Evolutionary conservation across 352 stramenopile species (phyloP), one percentile per base, ranked within the genome.

Genomic region (Peronospora belbahrii): DNA sequence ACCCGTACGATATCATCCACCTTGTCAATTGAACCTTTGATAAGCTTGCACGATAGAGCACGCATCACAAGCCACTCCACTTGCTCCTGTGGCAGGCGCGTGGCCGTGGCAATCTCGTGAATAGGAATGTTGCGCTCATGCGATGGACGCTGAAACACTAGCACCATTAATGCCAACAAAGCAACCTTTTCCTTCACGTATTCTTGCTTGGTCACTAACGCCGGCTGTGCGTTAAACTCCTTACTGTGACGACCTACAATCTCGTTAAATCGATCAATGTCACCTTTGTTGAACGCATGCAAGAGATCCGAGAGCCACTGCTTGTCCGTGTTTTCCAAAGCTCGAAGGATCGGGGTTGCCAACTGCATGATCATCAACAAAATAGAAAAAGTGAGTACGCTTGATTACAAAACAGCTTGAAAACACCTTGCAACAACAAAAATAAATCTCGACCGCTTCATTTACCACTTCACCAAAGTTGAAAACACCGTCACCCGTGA

Each of bases 21-120:
- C 61, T 98, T 77, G 48, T 96, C 85, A 44, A 97, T 95, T 1
- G 74, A 75, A 23, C 87, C 90, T 62, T 97, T 95, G 53, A 99
- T 95, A n/a, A 99, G 73, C 20, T 92, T 84, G 56, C 97, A 84
- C 19, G 85, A 96, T 34, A 99, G 80, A 22, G 95, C 96, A 15
- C 95, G 79, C 96, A 99, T 99, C 33, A 98, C 75, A 34, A 99
- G 79, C 96, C 94, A 98, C 68, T 99, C 96, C 11, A 99, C 95
- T 54, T 97, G 88, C 30, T 95, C 83, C 6, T 77, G 23, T 0
- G 83, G 79, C 43, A 97, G 62, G 6, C 82, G 70, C 38, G 81
- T 95, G 7, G 66, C 63, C n/a, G 85, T 67, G 0, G 95, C 89
- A 49, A 99, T 97, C 45, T 98, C 93, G 7, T 61, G 51, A 67